A percentile compares a stretch with the other conserved stretches of the same genome.
These are phyloP conservation scores for Sphagnurus paluster DNA, from an alignment of 1,284 basidiomycete genomes.

Conservation along the genomic window DNA sequence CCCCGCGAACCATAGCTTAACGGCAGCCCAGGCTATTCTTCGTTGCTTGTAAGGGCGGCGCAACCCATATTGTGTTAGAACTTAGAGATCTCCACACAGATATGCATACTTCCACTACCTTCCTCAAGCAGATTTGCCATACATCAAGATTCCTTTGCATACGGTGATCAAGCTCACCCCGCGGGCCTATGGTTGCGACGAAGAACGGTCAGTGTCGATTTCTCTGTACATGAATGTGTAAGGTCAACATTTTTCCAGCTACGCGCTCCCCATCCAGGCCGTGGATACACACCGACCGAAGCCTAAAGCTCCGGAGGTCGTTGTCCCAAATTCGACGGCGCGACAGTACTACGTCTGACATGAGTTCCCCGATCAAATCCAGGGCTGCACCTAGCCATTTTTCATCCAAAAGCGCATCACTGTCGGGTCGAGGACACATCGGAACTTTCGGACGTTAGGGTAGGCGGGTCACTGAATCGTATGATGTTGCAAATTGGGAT, in stretches of 20 bases:
- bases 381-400: no score
- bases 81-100: slow-evolving; percentile 35
- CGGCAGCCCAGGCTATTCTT: slow-evolving; percentile 71
- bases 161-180: slow-evolving; percentile 98
- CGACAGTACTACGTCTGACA: slow-evolving; percentile 35
- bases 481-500: no score
- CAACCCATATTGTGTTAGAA: background rate
- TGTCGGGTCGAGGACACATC: no score
- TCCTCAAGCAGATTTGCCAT: slow-evolving; percentile 92
- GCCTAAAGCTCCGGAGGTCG: slow-evolving; percentile 48
- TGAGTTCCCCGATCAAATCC: background rate
- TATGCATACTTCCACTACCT: slow-evolving; percentile 96
- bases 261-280: slow-evolving; percentile 84
- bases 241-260: slow-evolving; percentile 43
- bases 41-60: slow-evolving; percentile 84
- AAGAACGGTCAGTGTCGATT: slow-evolving; percentile 69
- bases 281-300: slow-evolving; percentile 96
- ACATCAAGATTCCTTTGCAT: slow-evolving; percentile 96
- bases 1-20: slow-evolving; percentile 3
- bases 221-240: background rate
- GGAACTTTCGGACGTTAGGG: no score
- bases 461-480: no score
- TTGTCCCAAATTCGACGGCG: slow-evolving; percentile 33
- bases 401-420: no score
- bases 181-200: slow-evolving; percentile 98